Conservation (phyloP, 2,329 filamentous ascomycete species). For the Pseudocercospora pini-densiflorae region DNA sequence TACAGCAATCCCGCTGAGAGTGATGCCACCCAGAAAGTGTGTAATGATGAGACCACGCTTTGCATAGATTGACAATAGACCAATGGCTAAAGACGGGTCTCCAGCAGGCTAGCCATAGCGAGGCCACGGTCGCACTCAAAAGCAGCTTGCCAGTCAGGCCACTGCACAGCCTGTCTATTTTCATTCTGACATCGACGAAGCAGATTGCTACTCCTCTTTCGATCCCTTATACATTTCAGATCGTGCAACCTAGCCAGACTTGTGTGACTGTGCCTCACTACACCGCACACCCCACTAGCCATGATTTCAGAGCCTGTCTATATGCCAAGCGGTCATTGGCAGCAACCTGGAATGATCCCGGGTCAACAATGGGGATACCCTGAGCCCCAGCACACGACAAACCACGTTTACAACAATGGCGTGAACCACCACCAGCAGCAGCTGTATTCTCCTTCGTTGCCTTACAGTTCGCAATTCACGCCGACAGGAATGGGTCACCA, state of each 20-base stretch:
- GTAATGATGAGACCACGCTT: constrained; percentile 2
- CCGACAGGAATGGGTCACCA: background rate
- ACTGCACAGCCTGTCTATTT: background rate
- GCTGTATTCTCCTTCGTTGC: background rate
- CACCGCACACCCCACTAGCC: background rate
- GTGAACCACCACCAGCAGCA: constrained; percentile 4
- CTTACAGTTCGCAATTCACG: background rate
- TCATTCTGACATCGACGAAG: background rate
- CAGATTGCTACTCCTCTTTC: background rate
- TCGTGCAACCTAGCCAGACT: constrained; percentile 1
- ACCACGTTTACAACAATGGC: background rate
- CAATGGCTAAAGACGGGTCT: background rate
- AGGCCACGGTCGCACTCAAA: constrained; percentile 1
- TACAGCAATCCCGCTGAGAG: background rate
- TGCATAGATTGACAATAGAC: background rate
- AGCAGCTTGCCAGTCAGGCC: constrained; percentile 2
- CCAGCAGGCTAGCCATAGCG: background rate
- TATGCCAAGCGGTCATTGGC: constrained; percentile 9
- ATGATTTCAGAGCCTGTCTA: constrained; percentile 8
- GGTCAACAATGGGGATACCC: constrained; percentile 9
- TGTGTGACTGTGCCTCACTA: background rate
- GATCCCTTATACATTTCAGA: background rate
- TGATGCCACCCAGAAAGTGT: constrained; percentile 1
- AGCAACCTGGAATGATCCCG: constrained; percentile 4
- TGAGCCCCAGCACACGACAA: background rate